phyloP scores from a whole-genome alignment of 140 eudicot species.

The Stevia rebaudiana region DNA sequence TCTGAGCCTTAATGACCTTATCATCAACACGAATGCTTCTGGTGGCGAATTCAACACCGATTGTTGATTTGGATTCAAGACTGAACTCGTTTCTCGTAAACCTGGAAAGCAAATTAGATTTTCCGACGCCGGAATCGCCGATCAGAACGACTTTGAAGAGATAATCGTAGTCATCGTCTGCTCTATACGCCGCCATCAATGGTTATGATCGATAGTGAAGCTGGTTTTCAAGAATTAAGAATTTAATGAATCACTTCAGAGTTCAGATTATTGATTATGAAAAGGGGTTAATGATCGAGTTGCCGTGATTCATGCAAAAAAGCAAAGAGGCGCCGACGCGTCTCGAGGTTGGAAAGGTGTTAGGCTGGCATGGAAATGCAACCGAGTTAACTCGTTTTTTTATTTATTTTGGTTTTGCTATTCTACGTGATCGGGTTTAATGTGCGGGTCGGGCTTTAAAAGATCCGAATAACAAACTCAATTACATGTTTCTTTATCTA shows the following conservation, averaged over 20 bases:
- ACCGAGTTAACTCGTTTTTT: no score
- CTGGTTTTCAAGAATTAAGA: neutral
- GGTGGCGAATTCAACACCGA: conserved; percentile 64
- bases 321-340: neutral
- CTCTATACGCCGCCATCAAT: conserved; percentile 40
- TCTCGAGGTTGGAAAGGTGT: neutral
- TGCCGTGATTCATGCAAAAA: neutral
- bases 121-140: conserved; percentile 65
- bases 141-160: conserved; percentile 53
- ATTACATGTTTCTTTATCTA: no score
- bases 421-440: no score
- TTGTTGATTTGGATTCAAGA: conserved; percentile 53
- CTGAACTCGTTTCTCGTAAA: conserved; percentile 57
- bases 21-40: conserved; percentile 56
- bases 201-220: neutral
- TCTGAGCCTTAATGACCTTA: conserved; percentile 58
- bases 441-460: no score
- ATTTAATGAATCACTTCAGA: neutral
- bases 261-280: neutral
- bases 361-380: neutral
- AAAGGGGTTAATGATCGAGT: neutral
- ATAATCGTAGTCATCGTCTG: conserved; percentile 61
- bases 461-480: no score
- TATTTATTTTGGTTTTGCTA: no score
- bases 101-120: conserved; percentile 50